Evolutionary conservation across 371 early-diverging fungal species (phyloP), one percentile per base, ranked within the genome.

Genomic region (Lichtheimia corymbifera): DNA sequence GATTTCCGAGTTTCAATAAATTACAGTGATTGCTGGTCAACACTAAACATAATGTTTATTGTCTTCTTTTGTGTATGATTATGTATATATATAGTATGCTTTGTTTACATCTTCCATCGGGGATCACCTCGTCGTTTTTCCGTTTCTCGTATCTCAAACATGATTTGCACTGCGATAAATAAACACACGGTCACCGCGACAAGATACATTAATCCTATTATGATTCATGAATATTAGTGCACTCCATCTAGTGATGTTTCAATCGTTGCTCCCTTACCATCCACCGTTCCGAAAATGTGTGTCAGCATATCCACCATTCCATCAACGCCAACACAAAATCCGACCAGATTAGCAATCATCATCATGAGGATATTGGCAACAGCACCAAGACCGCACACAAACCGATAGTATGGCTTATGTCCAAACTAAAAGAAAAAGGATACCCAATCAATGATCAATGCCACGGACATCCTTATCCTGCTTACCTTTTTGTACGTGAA

Each of bases 311-410:
- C 78, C 53, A 82, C 76, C 62, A 92, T 83, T 4, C 97, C 95
- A 54, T 92, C 96, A 14, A 91, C 69, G 2, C 96, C 96, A 18
- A 94, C 87, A 45, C 88, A 88, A 71, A 97, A 98, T 1, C 98
- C 98, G 20, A 98, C 94, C 47, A 98, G 67, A 68, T 98, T 98
- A 7, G 94, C 97, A 58, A 86, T 79, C 88, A 95, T 93, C 96
- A 97, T 96, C 72, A 91, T 75, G 17, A 92, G 60, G n/a, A 97
- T 92, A 71, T 97, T 98, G 17, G 82, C 65, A 3, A 90, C 90
- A 5, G 89, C 94, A 12, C 96, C 98, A 2, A 86, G 3, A 0
- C 93, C 96, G 61, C 91, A 89, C 5, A 96, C 53, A 59, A 91
- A 85, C 0, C 95, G 86, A 69, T 90, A 97, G 62, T 89, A 87